Percentiles rank a stretch among this genome's conserved stretches.
These are phyloP conservation scores for Carnegiea gigantea DNA, from an alignment of 179 eudicot genomes.

Conservation along the genomic window DNA sequence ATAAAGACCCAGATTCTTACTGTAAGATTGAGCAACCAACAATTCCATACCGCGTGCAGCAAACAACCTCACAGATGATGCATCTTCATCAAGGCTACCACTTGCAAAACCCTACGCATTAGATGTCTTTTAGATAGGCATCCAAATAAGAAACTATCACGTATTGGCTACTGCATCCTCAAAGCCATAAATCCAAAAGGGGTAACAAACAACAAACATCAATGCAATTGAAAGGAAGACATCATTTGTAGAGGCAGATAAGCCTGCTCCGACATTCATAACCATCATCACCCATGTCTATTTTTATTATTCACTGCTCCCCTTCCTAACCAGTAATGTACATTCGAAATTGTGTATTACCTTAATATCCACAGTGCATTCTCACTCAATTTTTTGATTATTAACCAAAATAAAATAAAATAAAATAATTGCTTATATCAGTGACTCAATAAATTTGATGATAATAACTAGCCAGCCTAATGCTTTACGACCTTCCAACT, in stretches of 20 bases:
- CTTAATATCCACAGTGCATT: background rate
- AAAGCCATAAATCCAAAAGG: background rate
- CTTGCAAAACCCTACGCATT: constrained; percentile 88
- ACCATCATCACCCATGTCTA: background rate
- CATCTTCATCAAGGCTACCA: constrained; percentile 96
- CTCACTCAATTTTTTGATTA: background rate
- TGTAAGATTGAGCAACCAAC: constrained; percentile 92
- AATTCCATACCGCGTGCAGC: constrained; percentile 91
- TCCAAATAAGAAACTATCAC: background rate
- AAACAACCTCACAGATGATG: constrained; percentile 90
- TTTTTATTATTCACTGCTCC: background rate
- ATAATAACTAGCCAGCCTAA: background rate
- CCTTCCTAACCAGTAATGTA: background rate
- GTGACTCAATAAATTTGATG: background rate
- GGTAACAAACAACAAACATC: background rate
- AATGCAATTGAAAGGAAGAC: background rate
- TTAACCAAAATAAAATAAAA: too few relatives aligned
- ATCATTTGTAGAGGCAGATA: background rate
- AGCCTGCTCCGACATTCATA: background rate
- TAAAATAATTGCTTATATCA: background rate
- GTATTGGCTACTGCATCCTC: background rate
- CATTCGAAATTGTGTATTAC: background rate
- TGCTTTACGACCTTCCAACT: background rate
- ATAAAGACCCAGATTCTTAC: constrained; percentile 96
- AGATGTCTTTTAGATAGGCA: background rate